Conservation (phyloP, 169 alveolate species). For the Cystoisospora suis region DNA sequence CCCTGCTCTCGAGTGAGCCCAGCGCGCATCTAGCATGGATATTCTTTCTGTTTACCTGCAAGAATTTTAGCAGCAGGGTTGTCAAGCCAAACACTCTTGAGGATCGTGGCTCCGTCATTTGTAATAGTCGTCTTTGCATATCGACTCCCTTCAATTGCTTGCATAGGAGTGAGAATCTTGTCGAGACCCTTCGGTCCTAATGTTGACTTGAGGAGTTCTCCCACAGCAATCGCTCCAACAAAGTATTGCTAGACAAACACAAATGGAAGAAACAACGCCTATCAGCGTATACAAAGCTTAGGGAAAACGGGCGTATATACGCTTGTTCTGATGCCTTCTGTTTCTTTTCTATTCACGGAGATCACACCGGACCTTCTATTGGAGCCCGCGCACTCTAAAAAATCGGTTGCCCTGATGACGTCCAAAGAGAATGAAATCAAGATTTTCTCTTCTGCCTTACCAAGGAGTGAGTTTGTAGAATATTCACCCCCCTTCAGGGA, state of each 20-base stretch:
- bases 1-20: too few relatives aligned
- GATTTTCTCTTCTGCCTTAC: too few relatives aligned
- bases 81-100: slow-evolving; percentile 97
- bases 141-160: slow-evolving; percentile 81
- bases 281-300: neutral
- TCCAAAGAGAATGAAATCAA: too few relatives aligned
- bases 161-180: slow-evolving; percentile 93
- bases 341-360: too few relatives aligned
- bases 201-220: slow-evolving; percentile 98
- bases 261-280: neutral
- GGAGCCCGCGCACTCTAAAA: too few relatives aligned
- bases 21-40: too few relatives aligned
- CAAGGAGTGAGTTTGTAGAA: too few relatives aligned
- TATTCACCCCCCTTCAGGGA: too few relatives aligned
- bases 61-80: slow-evolving; percentile 99
- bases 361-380: too few relatives aligned
- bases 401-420: too few relatives aligned
- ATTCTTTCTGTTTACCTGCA: too few relatives aligned
- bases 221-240: slow-evolving; percentile 99
- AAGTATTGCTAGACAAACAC: slow-evolving; percentile 63
- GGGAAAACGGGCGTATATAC: neutral
- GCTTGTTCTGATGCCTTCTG: too few relatives aligned
- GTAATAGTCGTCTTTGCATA: slow-evolving; percentile 92
- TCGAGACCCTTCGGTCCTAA: slow-evolving; percentile 96
- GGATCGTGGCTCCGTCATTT: slow-evolving; percentile 99